phyloP scores from a whole-genome alignment of 257 asterid species.

The Ehretia macrophylla region DNA sequence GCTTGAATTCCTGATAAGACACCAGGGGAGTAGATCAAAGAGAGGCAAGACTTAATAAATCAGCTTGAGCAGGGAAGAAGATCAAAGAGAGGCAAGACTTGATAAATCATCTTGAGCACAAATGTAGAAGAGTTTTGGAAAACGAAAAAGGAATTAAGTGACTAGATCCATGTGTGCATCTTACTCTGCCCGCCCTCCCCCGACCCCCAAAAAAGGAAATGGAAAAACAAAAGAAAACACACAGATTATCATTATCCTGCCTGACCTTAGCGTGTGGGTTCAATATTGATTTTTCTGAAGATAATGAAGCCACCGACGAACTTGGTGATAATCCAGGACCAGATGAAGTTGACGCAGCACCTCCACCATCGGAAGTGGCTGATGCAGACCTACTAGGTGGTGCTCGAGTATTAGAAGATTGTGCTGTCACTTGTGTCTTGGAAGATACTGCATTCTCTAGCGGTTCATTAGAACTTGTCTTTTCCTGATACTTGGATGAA shows the following conservation, averaged over 20 bases:
- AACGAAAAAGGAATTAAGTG: too few relatives aligned
- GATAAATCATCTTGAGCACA: neutral
- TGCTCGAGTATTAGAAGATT: slow-evolving; percentile 32
- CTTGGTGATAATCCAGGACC: slow-evolving; percentile 71
- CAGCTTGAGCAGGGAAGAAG: slow-evolving; percentile 1
- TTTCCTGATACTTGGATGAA: slow-evolving; percentile 54
- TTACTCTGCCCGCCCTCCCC: too few relatives aligned
- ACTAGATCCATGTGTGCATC: too few relatives aligned
- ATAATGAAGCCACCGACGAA: slow-evolving; percentile 77
- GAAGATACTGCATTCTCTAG: slow-evolving; percentile 39
- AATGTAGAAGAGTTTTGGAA: neutral
- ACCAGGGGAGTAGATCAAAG: neutral
- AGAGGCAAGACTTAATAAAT: neutral
- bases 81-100: neutral
- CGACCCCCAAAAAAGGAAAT: neutral
- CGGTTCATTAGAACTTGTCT: slow-evolving; percentile 39
- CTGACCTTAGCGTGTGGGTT: slow-evolving; percentile 95
- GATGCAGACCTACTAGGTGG: slow-evolving; percentile 63
- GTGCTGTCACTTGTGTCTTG: slow-evolving; percentile 39
- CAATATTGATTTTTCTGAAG: slow-evolving; percentile 83
- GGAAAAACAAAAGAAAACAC: slow-evolving; percentile 1
- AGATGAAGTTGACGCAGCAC: slow-evolving; percentile 60
- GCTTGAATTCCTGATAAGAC: slow-evolving; percentile 70
- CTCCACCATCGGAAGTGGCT: slow-evolving; percentile 67
- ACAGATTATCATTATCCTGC: slow-evolving; percentile 2